Percentiles rank a stretch among this genome's conserved stretches.
Conservation (phyloP, 202 grass and related monocot genomes). For the Dendrocalamus latiflorus region DNA sequence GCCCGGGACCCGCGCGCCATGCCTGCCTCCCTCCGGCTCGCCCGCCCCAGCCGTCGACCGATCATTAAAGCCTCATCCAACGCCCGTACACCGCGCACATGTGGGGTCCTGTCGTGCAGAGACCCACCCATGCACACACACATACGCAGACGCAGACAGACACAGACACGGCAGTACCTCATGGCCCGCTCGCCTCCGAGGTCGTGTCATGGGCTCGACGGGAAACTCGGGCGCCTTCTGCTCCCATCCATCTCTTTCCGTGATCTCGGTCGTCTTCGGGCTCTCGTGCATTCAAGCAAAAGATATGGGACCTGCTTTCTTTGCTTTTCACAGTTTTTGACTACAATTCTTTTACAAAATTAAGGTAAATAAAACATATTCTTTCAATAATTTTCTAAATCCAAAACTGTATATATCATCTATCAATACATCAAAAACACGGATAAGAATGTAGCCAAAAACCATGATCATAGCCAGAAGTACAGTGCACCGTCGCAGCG, state of each 20-base stretch:
- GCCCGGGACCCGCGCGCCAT: neutral
- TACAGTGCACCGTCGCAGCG: neutral
- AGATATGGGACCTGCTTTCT: neutral
- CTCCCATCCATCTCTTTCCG: neutral
- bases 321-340: no score
- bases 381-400: no score
- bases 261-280: slow-evolving; percentile 3
- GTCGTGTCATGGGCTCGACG: slow-evolving; percentile 41
- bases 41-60: neutral
- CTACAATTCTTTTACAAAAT: no score
- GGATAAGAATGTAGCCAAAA: no score
- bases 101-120: neutral
- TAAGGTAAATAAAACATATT: no score
- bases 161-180: slow-evolving; percentile 2
- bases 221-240: slow-evolving; percentile 47
- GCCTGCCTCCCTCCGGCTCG: neutral
- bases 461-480: no score
- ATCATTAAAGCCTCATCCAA: neutral
- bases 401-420: no score
- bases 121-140: neutral
- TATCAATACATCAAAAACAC: no score
- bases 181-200: neutral
- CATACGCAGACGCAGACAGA: neutral
- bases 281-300: neutral
- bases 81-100: neutral